Base-by-base conservation (phyloP, 805 yeast species). In the Candida endomychidarum region DNA sequence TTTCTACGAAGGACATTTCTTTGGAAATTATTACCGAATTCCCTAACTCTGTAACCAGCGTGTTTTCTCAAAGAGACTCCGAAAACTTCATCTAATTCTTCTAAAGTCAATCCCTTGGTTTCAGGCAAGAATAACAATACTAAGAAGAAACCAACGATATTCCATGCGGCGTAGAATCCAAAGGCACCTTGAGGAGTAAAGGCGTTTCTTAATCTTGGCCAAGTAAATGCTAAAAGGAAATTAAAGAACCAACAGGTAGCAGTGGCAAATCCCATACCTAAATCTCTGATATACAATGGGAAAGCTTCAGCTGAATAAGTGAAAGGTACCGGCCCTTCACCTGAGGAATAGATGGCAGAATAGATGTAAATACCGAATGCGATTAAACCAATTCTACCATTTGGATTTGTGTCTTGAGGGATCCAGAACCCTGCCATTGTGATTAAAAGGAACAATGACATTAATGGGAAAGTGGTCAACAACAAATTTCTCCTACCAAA, bases 281-380 rank as follows among this genome's bases (percentile, higher is more conserved):
- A 64, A 49, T 86, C 89, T 63, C 95, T 78, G 46, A 84, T 77
- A 54, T 83, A 83, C 53, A 86, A 69, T 45, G 91, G 87, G 66
- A 83, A 67, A 77, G 52, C 83, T 61, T 87, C 96, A 8, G 95
- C 95, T 17, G 89, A 81, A 56, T 87, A 85, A 2, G 93, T 83
- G 66, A 87, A 86, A 3, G 96, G 95, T 28, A 87, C 93, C 10
- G 93, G 95, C 32, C 96, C 96, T 59, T 84, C 87, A 39, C 95
- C 91, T 3, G 85, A 78, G 0, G 95, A 84, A 63, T 87, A 87
- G 40, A 83, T 81, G 28, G 78, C 72, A 0, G 86, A 70, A 61
- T 75, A 86, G 21, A 87, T 56, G 57, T 87, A 87, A 43, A 87
- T 81, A 49, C 93, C 95, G 44, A 80, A 65, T 5, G 83, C 70